Evolutionary conservation across 352 stramenopile species (phyloP), one percentile per base, ranked within the genome.

Genomic region (Globisporangium okanoganense): DNA sequence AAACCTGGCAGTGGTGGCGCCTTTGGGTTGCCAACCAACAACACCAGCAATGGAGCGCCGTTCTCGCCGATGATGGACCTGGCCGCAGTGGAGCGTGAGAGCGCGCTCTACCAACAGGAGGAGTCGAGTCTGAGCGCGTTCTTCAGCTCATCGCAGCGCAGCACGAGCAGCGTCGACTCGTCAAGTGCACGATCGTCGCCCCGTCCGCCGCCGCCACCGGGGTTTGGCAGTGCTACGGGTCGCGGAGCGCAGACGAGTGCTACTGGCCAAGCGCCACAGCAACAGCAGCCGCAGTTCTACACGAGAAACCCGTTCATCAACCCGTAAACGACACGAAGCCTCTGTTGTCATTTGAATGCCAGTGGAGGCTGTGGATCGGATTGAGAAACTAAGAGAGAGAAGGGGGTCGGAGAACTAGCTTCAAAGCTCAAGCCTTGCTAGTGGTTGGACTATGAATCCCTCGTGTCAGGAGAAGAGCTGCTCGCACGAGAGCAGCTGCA

Each of bases 111-210:
- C 62, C 80, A 88, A 60, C 80, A 88, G 31, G 71, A 79, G 25
- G 71, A 74, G 35, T 94, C 85, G 53, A 94, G 82, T 66, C 69
- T 94, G 60, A 94, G 81, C 35, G 70, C 80, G 2, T 85, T 94
- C 49, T 72, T 94, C 41, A 59, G 56, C 14, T 61, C 66, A 18
- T 69, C 70, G 52, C 57, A 36, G 5, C 44, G 43, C 20, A 53
- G 69, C 24, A 65, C 25, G 8, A 55, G 40, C 68, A 56, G 63
- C 49, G 35, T 75, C 60, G 53, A 62, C 6, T 64, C 68, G 48
- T 40, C 73, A 43, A 65, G 68, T 35, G 38, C 70, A 20, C 51
- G 78, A 51, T 47, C 73, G 40, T 43, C 69, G 16, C 44, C 67
- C 22, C 72, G 71, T 5, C 78, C 76, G 36, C 78, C 79, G 38